These are phyloP conservation scores for Simmondsia chinensis DNA, from an alignment of 148 eudicot genomes.

Conservation along the genomic window DNA sequence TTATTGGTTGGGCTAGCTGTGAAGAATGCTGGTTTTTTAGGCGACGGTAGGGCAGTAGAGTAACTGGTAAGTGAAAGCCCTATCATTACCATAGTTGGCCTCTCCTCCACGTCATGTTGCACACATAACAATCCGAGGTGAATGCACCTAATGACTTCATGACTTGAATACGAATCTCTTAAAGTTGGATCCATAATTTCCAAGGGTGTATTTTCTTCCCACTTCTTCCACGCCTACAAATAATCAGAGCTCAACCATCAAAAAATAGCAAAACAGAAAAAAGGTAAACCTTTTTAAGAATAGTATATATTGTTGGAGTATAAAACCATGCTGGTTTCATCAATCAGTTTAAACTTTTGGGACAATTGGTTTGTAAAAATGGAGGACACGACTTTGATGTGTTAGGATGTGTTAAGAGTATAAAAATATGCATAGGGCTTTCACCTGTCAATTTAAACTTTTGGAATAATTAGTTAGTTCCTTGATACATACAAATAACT, in stretches of 20 bases:
- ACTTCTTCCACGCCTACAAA: conserved; percentile 39
- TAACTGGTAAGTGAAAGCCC: conserved; percentile 3
- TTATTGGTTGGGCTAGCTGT: too few relatives aligned
- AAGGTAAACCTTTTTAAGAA: too few relatives aligned
- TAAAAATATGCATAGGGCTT: too few relatives aligned
- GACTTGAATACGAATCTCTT: conserved; percentile 7
- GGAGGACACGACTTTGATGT: too few relatives aligned
- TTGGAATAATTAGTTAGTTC: too few relatives aligned
- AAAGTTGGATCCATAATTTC: conserved; percentile 23
- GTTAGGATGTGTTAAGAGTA: too few relatives aligned
- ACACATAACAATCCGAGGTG: conserved; percentile 18
- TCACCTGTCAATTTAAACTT: too few relatives aligned
- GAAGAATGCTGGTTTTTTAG: conserved; percentile 9
- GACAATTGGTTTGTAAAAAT: too few relatives aligned
- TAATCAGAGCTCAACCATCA: too few relatives aligned
- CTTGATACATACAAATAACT: too few relatives aligned
- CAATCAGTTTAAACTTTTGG: too few relatives aligned
- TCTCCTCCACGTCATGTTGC: conserved; percentile 1
- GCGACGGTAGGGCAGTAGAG: conserved; percentile 3
- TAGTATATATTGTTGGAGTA: background rate
- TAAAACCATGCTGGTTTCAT: too few relatives aligned
- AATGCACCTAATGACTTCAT: conserved; percentile 17
- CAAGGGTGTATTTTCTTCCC: conserved; percentile 13
- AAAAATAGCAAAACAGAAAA: background rate
- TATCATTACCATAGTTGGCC: conserved; percentile 14